Evolutionary conservation across 257 asterid genomes (phyloP).

Genomic region (Solanum corneliomulleri): DNA sequence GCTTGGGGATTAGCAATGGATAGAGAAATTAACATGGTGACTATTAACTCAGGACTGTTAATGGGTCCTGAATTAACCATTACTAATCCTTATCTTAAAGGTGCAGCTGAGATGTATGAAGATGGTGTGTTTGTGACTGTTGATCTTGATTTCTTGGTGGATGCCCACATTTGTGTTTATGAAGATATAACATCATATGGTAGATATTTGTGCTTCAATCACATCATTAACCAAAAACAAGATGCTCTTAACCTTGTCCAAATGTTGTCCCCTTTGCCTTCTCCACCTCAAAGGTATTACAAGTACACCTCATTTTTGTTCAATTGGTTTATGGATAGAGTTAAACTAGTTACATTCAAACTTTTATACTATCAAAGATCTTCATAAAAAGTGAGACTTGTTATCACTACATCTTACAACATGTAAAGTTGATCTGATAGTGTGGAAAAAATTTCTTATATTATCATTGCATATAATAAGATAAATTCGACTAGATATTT

Average conservation of each 20-base stretch:
- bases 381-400: not conserved
- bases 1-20: slow-evolving; percentile 97
- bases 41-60: slow-evolving; percentile 58
- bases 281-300: slow-evolving; percentile 8
- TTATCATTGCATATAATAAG: not conserved
- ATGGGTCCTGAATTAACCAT: slow-evolving; percentile 50
- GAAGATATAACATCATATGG: slow-evolving; percentile 74
- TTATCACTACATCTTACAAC: not conserved
- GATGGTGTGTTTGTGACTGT: slow-evolving; percentile 80
- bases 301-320: not conserved
- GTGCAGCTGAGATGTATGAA: slow-evolving; percentile 80
- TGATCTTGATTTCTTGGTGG: slow-evolving; percentile 58
- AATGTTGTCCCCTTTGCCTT: slow-evolving; percentile 19
- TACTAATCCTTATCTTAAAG: slow-evolving; percentile 67
- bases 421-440: not conserved
- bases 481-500: not conserved
- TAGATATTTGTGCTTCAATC: slow-evolving; percentile 73
- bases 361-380: not conserved
- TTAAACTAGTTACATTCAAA: not conserved
- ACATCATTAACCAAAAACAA: slow-evolving; percentile 28
- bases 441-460: not conserved
- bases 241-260: slow-evolving; percentile 58
- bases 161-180: slow-evolving; percentile 72
- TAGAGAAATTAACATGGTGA: slow-evolving; percentile 72
- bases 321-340: not conserved